phyloP scores from a whole-genome alignment of 2,329 filamentous ascomycete genomes.

The Ascosphaera apis region DNA sequence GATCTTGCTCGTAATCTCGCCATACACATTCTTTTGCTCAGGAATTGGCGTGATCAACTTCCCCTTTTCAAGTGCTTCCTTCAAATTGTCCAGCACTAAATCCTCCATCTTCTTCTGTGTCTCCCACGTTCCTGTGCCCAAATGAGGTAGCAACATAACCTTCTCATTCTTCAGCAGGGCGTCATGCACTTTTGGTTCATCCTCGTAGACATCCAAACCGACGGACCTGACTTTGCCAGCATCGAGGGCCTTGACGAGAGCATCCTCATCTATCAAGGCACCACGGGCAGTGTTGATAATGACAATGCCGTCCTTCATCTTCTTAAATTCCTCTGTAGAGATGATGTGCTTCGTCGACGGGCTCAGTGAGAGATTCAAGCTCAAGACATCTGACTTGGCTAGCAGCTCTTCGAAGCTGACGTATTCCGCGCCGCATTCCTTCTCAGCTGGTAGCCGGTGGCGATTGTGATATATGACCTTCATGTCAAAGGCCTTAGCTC shows the following conservation, averaged over 20 bases:
- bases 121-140: conserved; percentile 28
- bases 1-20: no score
- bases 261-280: conserved; percentile 20
- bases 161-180: conserved; percentile 22
- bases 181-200: conserved; percentile 23
- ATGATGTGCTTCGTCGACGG: conserved; percentile 24
- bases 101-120: conserved; percentile 43
- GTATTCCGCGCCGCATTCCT: conserved; percentile 18
- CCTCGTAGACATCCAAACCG: conserved; percentile 25
- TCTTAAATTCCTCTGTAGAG: conserved; percentile 19
- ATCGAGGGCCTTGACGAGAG: conserved; percentile 21
- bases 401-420: conserved; percentile 52
- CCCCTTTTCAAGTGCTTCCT: conserved; percentile 36
- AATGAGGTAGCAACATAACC: conserved; percentile 34
- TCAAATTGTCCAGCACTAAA: conserved; percentile 50
- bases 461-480: conserved; percentile 54
- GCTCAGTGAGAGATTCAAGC: conserved; percentile 23
- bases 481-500: conserved; percentile 57
- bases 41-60: conserved; percentile 45
- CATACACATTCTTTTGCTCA: conserved; percentile 38
- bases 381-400: conserved; percentile 18
- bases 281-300: conserved; percentile 16
- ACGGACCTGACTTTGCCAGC: conserved; percentile 22
- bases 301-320: conserved; percentile 15
- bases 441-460: conserved; percentile 30